Evolutionary conservation across 2,329 filamentous ascomycete species (phyloP), one percentile per base, ranked within the genome.

Genomic region (Hirsutella thompsonii): DNA sequence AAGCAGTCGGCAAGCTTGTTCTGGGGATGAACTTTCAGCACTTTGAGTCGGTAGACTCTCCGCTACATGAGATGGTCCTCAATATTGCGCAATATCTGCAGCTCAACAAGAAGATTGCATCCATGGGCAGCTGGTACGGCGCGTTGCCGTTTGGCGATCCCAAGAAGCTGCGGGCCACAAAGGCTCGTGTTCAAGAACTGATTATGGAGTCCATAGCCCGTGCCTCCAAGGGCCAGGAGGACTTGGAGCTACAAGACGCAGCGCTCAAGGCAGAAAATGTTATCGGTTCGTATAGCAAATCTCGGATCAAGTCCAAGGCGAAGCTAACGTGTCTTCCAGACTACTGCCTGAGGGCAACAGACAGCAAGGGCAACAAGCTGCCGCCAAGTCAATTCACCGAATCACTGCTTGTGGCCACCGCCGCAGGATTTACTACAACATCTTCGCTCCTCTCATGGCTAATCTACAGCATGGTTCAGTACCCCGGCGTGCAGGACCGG

Each of bases 351-450:
- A 69, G 72, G 11, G 74, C 72, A 2, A 66, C 60, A 5, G 74
- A 78, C 44, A 64, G 53, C 47, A 68, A 72, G 36, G 74, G 74
- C 29, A 62, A 74, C 40, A 70, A 73, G 44, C 55, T 79, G 1
- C 70, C 74, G 0, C 54, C 34, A 8, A 13, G 48, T 9, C 47
- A 52, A 1, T 48, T 60, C 20, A 49, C 50, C 34, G 44, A 47
- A 0, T 49, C 55, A 0, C 56, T 76, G 0, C 57, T 76, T 2
- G 70, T 77, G 3, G 65, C 66, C 6, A 72, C 67, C 0, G 74
- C 62, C 4, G 75, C 75, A 2, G 76, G 76, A 18, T 79, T 79
- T 58, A 76, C 70, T 2, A 79, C 75, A 0, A 79, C 71, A 1
- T 70, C 67, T 3, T 71, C 72, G 0, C 63, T 79, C 3, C 60